Evolutionary conservation across 345 rosid genomes (phyloP), one percentile per base, ranked within the genome.

Genomic region (Linum trigynum): DNA sequence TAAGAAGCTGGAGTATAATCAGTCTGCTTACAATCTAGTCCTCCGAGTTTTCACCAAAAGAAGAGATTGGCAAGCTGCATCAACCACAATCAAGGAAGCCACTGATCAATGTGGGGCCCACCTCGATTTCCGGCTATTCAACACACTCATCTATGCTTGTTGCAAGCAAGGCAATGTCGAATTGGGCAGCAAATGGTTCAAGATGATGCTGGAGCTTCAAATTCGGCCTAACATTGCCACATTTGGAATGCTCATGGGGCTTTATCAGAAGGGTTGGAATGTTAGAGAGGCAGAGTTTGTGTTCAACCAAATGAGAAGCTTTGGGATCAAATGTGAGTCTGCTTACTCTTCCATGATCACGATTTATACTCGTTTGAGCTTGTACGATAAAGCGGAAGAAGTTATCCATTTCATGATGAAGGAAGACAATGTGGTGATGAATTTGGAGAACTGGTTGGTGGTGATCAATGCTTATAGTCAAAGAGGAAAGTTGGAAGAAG

Each of bases 301-400:
- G 5, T 87, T 89, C 80, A 57, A 80, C 41, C 77, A 67, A 5
- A 87, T 92, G 98, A 85, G 95, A 69, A 83, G 72, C 5, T 71
- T 65, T 6, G 80, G 84, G 65, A 77, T 92, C 42, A 79, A 77
- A 63, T 92, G 98, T 74, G 80, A 86, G 48, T 87, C 91, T 67
- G 98, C 96, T 39, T 92, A 89, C 82, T 85, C 98, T 1, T 79
- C 96, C 0, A 89, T 92, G 92, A 87, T 89, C 67, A 89, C 91
- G 0, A 86, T 92, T 55, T 92, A 85, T 66, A 87, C 91, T 5
- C 96, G 95, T 60, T 74, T 87, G 71, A 80, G 82, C 64, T 74
- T 86, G 68, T 76, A 83, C 45, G 89, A 75, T 32, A 89, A 89
- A 72, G 96, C 98, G 11, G 96, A 87, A 71, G 69, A 78, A 66